A percentile compares a stretch with the other conserved stretches of the same genome.
Conservation (phyloP, 2,329 filamentous ascomycete genomes). For the Furcasterigmium furcatum region DNA sequence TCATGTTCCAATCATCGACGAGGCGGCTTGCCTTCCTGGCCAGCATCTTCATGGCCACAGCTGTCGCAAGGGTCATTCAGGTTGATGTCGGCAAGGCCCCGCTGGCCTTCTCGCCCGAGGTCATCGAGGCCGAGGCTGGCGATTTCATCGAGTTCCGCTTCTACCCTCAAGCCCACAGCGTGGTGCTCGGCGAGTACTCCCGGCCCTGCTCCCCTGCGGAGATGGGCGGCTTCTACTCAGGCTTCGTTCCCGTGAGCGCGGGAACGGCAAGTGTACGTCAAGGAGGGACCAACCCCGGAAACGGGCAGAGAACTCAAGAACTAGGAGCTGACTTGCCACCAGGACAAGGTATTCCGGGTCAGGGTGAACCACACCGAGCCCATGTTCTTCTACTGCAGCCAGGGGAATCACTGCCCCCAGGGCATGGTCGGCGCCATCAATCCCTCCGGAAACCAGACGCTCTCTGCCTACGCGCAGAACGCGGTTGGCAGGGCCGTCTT, state of each 20-base stretch:
- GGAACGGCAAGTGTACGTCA: constrained; percentile 10
- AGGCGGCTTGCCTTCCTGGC: not conserved
- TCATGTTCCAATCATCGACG: no score
- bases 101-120: constrained; percentile 25
- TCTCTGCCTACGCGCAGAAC: constrained; percentile 25
- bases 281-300: no score
- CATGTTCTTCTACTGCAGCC: constrained; percentile 34
- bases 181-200: constrained; percentile 29
- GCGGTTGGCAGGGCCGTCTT: constrained; percentile 22
- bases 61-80: constrained; percentile 25
- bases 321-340: constrained; percentile 1
- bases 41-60: constrained; percentile 2
- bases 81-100: constrained; percentile 25
- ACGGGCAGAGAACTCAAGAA: no score
- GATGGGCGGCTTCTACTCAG: constrained; percentile 32
- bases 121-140: constrained; percentile 23
- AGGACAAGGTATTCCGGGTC: constrained; percentile 32
- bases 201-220: constrained; percentile 29
- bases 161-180: constrained; percentile 29
- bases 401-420: constrained; percentile 28
- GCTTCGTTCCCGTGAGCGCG: constrained; percentile 24
- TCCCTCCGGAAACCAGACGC: constrained; percentile 21
- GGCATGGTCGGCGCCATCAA: constrained; percentile 39
- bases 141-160: constrained; percentile 35
- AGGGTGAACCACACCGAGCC: constrained; percentile 26